Conservation (phyloP, 2,329 filamentous ascomycete genomes). For the Sclerotinia sclerotiorum region DNA sequence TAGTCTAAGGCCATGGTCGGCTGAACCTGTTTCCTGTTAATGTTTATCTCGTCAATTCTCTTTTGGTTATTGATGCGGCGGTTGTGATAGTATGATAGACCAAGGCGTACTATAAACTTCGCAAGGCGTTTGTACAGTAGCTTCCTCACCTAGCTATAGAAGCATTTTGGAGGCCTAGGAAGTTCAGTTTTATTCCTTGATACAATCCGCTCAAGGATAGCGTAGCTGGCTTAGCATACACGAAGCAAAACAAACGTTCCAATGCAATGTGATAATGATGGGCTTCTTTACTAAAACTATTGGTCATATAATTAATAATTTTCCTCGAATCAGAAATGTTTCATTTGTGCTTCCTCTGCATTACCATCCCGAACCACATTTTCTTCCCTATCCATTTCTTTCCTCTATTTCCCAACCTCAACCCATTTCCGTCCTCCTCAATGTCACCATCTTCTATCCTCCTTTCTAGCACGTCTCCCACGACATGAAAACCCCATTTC, state of each 20-base stretch:
- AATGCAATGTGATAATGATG: not conserved
- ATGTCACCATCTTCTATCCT: conserved; percentile 48
- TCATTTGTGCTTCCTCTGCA: conserved; percentile 37
- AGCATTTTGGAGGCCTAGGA: not conserved
- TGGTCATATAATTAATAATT: not conserved
- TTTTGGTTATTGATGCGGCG: not conserved
- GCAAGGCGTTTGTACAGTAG: not conserved
- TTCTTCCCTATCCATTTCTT: conserved; percentile 61
- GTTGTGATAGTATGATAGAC: not conserved
- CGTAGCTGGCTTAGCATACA: not conserved
- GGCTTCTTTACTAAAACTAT: not conserved
- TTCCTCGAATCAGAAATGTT: not conserved
- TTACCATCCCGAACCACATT: conserved; percentile 54
- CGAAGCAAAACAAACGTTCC: not conserved
- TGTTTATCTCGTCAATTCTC: not conserved
- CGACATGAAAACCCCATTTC: conserved; percentile 47
- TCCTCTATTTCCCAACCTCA: conserved; percentile 58
- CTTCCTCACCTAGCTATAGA: not conserved
- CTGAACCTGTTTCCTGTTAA: not conserved
- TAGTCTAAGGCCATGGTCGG: not conserved
- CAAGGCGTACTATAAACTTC: not conserved
- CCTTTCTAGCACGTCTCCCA: conserved; percentile 46
- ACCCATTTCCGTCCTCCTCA: conserved; percentile 43
- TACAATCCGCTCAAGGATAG: not conserved
- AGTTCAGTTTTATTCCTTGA: too few relatives aligned